Evolutionary conservation across 345 rosid species (phyloP), one percentile per base, ranked within the genome.

Genomic region (Hibiscus syriacus): DNA sequence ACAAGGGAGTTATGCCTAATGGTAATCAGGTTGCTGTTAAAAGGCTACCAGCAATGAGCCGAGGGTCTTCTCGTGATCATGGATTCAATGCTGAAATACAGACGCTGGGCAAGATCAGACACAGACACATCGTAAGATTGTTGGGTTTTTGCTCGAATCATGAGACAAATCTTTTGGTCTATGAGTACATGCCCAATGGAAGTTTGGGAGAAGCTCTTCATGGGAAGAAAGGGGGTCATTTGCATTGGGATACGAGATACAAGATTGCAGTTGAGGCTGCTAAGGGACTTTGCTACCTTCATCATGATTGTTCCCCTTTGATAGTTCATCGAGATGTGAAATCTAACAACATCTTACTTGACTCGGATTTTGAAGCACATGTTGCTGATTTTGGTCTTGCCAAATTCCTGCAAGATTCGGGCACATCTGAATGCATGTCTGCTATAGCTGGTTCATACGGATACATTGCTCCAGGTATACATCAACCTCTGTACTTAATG

Each of bases 371-470:
- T 17, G 98, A 92, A 81, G 98, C 98, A 66, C 98, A 92, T 74
- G 96, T 92, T 64, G 96, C 98, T 60, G 98, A 92, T 66, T 92
- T 92, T 68, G 98, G 98, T 67, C 90, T 92, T 2, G 96, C 98
- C 39, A 92, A 89, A 69, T 92, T 92, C 78, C 77, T 92, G 70
- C 96, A 87, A 80, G 94, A 92, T 52, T 87, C 92, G 0, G 96
- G 98, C 74, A 80, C 96, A 73, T 92, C 98, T 20, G 96, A 92
- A 60, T 89, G 96, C 75, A 92, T 92, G 98, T 92, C 98, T 64
- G 98, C 96, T 13, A 92, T 92, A 39, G 98, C 98, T 60, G 98
- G 98, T 20, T 92, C 98, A 56, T 92, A 92, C 48, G 98, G 98
- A 57, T 92, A 92, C 70, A 92, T 92, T 0, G 98, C 97, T 64